Conservation (phyloP, 768 basidiomycete genomes). For the Leucocoprinus leucothites region DNA sequence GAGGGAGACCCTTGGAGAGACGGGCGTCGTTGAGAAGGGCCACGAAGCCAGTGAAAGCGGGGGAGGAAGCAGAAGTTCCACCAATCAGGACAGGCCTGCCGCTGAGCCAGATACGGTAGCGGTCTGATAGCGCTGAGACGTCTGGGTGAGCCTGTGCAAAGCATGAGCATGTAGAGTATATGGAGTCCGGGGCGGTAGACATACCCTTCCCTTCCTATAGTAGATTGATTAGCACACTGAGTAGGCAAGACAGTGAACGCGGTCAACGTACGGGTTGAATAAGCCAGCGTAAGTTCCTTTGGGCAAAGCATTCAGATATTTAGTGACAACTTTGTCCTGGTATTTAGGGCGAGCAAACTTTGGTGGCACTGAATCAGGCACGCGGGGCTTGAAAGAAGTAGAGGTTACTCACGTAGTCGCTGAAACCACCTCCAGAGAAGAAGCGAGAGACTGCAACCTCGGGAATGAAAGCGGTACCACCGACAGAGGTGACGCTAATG, state of each 20-base stretch:
- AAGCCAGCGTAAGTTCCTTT: slow-evolving; percentile 17
- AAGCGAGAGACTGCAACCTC: slow-evolving; percentile 48
- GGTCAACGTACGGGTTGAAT: slow-evolving; percentile 43
- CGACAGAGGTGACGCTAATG: slow-evolving; percentile 66
- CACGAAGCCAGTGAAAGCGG: slow-evolving; percentile 59
- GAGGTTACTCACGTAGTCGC: slow-evolving; percentile 46
- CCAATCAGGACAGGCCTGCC: slow-evolving; percentile 35
- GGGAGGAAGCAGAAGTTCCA: slow-evolving; percentile 64
- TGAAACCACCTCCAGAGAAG: slow-evolving; percentile 76
- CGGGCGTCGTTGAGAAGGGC: slow-evolving; percentile 62
- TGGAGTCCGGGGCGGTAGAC: slow-evolving; percentile 10
- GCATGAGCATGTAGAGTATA: neutral
- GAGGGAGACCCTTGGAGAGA: slow-evolving; percentile 33
- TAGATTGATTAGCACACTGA: neutral
- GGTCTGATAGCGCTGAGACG: slow-evolving; percentile 52
- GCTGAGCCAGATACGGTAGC: slow-evolving; percentile 44
- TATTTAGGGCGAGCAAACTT: slow-evolving; percentile 18
- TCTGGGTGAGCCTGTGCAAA: slow-evolving; percentile 52
- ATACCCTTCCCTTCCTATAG: slow-evolving; percentile 47
- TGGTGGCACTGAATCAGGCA: neutral
- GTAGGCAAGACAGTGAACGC: neutral
- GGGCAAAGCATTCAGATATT: slow-evolving; percentile 15
- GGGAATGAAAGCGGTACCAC: slow-evolving; percentile 50
- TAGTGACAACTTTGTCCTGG: slow-evolving; percentile 14
- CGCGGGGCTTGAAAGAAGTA: neutral